Evolutionary conservation across 2,329 filamentous ascomycete species (phyloP).

Genomic region (Aspergillus sp.): DNA sequence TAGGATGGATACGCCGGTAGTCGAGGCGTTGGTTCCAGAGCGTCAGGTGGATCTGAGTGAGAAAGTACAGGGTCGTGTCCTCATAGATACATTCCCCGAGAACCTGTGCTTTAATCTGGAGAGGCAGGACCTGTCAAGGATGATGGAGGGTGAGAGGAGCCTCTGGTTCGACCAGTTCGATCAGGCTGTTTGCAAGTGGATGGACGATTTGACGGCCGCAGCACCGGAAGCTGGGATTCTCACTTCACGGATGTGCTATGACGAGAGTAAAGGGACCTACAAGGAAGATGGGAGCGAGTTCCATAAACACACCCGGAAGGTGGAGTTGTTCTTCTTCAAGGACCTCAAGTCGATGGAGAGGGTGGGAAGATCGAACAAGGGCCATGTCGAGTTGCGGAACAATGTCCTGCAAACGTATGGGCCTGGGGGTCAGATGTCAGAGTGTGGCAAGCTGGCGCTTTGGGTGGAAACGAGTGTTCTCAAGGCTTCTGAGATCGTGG

Average conservation of each 20-base stretch:
- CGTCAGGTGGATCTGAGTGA: not conserved
- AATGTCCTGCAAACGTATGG: conserved; percentile 16
- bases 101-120: conserved; percentile 21
- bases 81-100: conserved; percentile 9
- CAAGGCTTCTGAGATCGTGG: conserved; percentile 14
- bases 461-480: conserved; percentile 21
- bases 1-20: not conserved
- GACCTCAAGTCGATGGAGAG: conserved; percentile 17
- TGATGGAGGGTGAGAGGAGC: conserved; percentile 1
- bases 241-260: conserved; percentile 14
- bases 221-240: conserved; percentile 9
- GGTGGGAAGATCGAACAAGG: conserved; percentile 10
- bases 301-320: conserved; percentile 14
- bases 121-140: conserved; percentile 16
- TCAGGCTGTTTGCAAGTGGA: conserved; percentile 7
- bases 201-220: conserved; percentile 7
- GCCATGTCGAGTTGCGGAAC: conserved; percentile 13
- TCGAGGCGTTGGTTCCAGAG: not conserved
- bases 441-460: conserved; percentile 6
- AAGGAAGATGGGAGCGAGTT: not conserved
- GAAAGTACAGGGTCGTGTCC: not conserved
- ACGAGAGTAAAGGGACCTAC: not conserved
- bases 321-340: conserved; percentile 20
- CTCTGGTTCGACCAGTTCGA: conserved; percentile 19
- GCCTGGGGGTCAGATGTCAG: conserved; percentile 2